Evolutionary conservation across 2,329 filamentous ascomycete genomes (phyloP).

Genomic region (Lachnellula subtilissima): DNA sequence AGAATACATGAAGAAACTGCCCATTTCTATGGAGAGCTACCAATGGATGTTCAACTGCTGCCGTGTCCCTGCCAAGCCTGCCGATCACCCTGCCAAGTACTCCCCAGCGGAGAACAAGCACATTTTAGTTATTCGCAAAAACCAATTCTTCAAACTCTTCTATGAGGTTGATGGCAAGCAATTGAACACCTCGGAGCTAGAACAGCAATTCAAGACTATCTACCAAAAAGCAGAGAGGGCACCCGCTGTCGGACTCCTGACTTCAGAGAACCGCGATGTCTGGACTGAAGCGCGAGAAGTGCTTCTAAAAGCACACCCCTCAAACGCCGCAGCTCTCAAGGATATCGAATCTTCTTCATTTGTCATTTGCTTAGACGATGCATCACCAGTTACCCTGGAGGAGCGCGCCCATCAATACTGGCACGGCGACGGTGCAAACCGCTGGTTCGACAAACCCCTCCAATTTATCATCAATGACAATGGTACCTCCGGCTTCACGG

Average conservation of each 20-base stretch:
- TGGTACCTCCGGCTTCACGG: constrained; percentile 94
- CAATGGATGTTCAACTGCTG: constrained; percentile 98
- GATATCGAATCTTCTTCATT: constrained; percentile 87
- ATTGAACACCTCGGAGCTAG: constrained; percentile 83
- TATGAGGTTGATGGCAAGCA: constrained; percentile 78
- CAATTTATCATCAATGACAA: constrained; percentile 99
- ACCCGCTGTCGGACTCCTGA: constrained; percentile 76
- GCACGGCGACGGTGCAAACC: constrained; percentile 93
- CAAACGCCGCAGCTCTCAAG: constrained; percentile 73
- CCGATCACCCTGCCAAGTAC: constrained; percentile 82
- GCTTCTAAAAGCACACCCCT: constrained; percentile 69
- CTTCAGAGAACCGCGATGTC: constrained; percentile 86
- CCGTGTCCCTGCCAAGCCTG: constrained; percentile 75
- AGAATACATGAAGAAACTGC: constrained; percentile 97
- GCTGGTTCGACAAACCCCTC: constrained; percentile 96
- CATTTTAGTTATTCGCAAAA: constrained; percentile 87
- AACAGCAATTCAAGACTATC: constrained; percentile 80
- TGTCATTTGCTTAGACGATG: constrained; percentile 88
- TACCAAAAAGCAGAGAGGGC: constrained; percentile 71
- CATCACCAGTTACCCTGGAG: constrained; percentile 84
- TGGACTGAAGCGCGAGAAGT: constrained; percentile 81
- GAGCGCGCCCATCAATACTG: constrained; percentile 96
- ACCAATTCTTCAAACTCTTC: constrained; percentile 91
- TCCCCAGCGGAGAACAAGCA: constrained; percentile 71
- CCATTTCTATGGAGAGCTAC: constrained; percentile 98